Percentiles rank a stretch among this genome's conserved stretches.
phyloP scores from a whole-genome alignment of 140 eudicot species.

The Ambrosia hybrid region DNA sequence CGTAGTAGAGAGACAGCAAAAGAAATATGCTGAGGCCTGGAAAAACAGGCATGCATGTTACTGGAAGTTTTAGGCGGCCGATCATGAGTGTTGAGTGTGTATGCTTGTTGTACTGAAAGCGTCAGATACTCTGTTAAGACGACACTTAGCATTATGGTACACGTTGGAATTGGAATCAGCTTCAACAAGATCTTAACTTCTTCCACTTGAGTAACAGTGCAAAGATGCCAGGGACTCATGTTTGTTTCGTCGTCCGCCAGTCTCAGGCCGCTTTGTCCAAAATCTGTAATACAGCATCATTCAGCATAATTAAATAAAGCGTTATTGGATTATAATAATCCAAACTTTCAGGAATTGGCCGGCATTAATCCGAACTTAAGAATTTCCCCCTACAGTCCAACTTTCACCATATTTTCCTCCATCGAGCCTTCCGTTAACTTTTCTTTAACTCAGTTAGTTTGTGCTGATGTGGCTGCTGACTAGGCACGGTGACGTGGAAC shows the following conservation, averaged over 20 bases:
- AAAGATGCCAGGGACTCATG: slow-evolving; percentile 74
- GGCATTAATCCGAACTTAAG: too few species aligned
- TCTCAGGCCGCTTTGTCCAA: slow-evolving; percentile 92
- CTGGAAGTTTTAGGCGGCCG: slow-evolving; percentile 84
- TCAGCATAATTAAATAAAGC: too few species aligned
- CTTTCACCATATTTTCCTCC: too few species aligned
- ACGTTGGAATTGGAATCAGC: slow-evolving; percentile 71
- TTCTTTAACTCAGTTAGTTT: too few species aligned
- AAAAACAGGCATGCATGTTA: slow-evolving; percentile 97
- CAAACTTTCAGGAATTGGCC: too few species aligned
- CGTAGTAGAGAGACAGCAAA: slow-evolving; percentile 69
- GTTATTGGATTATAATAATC: too few species aligned
- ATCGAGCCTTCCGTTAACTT: too few species aligned
- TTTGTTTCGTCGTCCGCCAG: slow-evolving; percentile 55
- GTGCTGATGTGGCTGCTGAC: too few species aligned
- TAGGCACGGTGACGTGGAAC: too few species aligned
- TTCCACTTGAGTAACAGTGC: slow-evolving; percentile 95
- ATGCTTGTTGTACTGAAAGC: slow-evolving; percentile 89
- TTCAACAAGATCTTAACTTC: slow-evolving; percentile 79
- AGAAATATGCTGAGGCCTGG: slow-evolving; percentile 90
- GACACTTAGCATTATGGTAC: slow-evolving; percentile 80
- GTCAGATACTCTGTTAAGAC: slow-evolving; percentile 79
- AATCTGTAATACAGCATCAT: slow-evolving; percentile 37
- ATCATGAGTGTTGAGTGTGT: slow-evolving; percentile 74
- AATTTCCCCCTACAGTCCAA: too few species aligned